Percentiles rank a stretch among this genome's conserved stretches.
phyloP scores from a whole-genome alignment of 2,329 filamentous ascomycete species.

The Lachnellula occidentalis region DNA sequence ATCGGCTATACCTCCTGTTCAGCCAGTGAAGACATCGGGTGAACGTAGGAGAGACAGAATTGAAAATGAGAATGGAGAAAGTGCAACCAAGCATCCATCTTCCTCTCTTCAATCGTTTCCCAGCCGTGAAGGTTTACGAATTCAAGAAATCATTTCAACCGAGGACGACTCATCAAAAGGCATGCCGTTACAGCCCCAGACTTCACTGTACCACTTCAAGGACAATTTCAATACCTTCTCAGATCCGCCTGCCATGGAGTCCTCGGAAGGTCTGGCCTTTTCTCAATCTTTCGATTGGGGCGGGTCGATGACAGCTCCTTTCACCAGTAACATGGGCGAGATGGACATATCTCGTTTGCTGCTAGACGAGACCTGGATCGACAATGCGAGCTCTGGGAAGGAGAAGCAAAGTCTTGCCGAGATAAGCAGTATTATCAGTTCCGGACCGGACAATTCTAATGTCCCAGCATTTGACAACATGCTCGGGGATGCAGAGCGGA shows the following conservation, averaged over 20 bases:
- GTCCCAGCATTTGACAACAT: slow-evolving; percentile 21
- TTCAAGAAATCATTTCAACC: slow-evolving; percentile 27
- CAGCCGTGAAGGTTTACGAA: slow-evolving; percentile 25
- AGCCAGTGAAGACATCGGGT: neutral
- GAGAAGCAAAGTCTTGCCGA: slow-evolving; percentile 26
- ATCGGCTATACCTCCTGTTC: slow-evolving; percentile 1
- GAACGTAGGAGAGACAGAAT: slow-evolving; percentile 1
- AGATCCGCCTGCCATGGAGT: slow-evolving; percentile 19
- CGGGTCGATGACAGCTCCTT: slow-evolving; percentile 36
- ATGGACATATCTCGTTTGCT: slow-evolving; percentile 59
- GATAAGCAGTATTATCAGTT: slow-evolving; percentile 25
- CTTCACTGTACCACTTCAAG: slow-evolving; percentile 12
- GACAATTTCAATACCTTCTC: slow-evolving; percentile 18
- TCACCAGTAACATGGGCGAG: slow-evolving; percentile 43
- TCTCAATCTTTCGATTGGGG: slow-evolving; percentile 40
- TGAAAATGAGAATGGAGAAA: neutral
- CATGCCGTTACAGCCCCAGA: slow-evolving; percentile 7
- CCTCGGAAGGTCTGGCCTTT: slow-evolving; percentile 33
- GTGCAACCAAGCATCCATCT: neutral
- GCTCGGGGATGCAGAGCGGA: slow-evolving; percentile 20
- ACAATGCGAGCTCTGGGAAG: slow-evolving; percentile 18
- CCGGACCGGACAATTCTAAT: slow-evolving; percentile 16
- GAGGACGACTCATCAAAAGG: slow-evolving; percentile 11
- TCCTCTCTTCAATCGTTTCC: slow-evolving; percentile 8
- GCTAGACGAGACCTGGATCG: slow-evolving; percentile 44